These are phyloP conservation scores for Ophiocordyceps sinensis DNA, from an alignment of 2,329 filamentous ascomycete genomes.

Conservation along the genomic window DNA sequence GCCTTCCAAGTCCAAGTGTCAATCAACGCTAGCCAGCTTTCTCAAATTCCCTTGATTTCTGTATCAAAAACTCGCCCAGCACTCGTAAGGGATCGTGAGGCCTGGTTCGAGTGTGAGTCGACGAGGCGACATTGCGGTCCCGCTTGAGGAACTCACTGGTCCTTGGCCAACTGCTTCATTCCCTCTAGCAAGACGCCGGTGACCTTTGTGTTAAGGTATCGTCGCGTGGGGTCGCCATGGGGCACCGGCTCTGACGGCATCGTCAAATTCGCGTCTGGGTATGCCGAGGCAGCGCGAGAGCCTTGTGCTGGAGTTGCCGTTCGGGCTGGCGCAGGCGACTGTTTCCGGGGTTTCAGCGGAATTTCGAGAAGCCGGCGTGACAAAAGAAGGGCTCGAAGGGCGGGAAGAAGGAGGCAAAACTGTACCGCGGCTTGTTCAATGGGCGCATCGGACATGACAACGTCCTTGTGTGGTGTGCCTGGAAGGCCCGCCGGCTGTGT, in stretches of 20 bases:
- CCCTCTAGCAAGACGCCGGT: constrained; percentile 56
- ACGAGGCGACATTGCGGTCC: not conserved
- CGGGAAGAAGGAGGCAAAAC: not conserved
- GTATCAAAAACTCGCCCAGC: constrained; percentile 55
- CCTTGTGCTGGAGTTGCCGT: constrained; percentile 34
- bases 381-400: not conserved
- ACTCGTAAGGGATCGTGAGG: constrained; percentile 54
- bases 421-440: constrained; percentile 26
- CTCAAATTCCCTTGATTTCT: constrained; percentile 53
- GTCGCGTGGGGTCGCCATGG: constrained; percentile 54
- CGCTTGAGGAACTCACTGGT: constrained; percentile 40
- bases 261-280: constrained; percentile 36
- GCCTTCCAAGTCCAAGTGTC: constrained; percentile 2
- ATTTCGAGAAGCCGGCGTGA: not conserved
- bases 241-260: constrained; percentile 45
- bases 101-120: constrained; percentile 18
- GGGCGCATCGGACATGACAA: constrained; percentile 28
- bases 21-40: constrained; percentile 9
- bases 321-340: constrained; percentile 26
- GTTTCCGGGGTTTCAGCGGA: not conserved
- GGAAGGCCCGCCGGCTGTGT: constrained; percentile 3
- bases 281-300: constrained; percentile 42
- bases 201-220: constrained; percentile 59
- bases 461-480: constrained; percentile 19
- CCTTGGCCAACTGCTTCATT: constrained; percentile 58